Base-by-base conservation (phyloP, 1,284 basidiomycete species). In the Sporisorium graminicola region DNA sequence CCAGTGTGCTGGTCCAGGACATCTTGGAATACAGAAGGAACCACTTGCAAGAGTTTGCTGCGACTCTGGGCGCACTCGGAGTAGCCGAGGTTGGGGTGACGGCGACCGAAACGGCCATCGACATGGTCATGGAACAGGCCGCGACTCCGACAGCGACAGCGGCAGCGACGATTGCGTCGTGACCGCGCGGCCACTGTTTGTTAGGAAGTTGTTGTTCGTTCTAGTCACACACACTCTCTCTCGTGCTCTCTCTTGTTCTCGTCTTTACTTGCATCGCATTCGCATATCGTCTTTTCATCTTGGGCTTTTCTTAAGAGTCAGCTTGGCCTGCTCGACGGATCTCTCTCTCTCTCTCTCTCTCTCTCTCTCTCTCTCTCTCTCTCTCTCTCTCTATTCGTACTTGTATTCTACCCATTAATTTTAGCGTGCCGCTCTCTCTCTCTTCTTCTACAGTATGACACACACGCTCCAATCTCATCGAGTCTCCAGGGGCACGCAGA, bases 21-120 rank as follows among this genome's bases (percentile, higher is more conserved):
- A 71, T 76, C 22, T 42, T 72, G 27, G 74, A 72, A 40, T 76
- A 60, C 62, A 68, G 58, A 57, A 29, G 65, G 26, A 71, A 72
- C 49, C 69, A 66, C 33, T 31, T 72, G 43, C 59, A 66, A 35
- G 69, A 72, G 47, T 72, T 72, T 50, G 63, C 63, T 1, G 59
- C 69, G 12, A 71, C 69, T 2, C 33, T 71, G 27, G 69, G 55
- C 20, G 63, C 63, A 0, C 24, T 71, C 1, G 59, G 59, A 4
- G 59, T 60, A 3, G 69, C 69, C 16, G 59, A 44, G 1, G 35
- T 71, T 3, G 63, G 69, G 5, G 50, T 71, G 6, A 52, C 58
- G 13, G 69, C 69, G 3, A 59, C 53, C n/a, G 62, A 65, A 40
- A 52, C 63, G 8, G 69, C 69, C 1, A 61, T 71, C 42, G 69